A percentile compares a stretch with the other conserved stretches of the same genome.
These are phyloP conservation scores for Suhomyces pyralidae DNA, from an alignment of 805 yeast genomes.

Conservation along the genomic window DNA sequence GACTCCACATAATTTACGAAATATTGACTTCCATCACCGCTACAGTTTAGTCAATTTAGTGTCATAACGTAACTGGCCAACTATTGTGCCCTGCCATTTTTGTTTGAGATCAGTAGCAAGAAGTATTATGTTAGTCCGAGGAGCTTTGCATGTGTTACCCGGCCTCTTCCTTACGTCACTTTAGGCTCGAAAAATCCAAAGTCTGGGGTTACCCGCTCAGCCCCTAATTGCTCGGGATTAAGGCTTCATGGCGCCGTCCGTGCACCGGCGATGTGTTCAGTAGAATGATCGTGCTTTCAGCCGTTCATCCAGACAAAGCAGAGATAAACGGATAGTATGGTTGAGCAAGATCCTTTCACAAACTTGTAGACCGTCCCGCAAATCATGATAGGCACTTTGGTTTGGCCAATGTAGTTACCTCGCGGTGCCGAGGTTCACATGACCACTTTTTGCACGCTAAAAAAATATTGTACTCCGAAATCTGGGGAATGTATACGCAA, in stretches of 20 bases:
- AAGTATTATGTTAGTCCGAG: not conserved
- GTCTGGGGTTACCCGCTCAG: conserved; percentile 1
- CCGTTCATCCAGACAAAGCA: not conserved
- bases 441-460: not conserved
- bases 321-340: not conserved
- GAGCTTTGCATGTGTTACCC: not conserved
- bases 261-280: not conserved
- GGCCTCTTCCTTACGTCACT: not conserved
- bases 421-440: conserved; percentile 1
- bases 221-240: not conserved
- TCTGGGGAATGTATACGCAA: conserved; percentile 12
- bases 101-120: not conserved
- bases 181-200: not conserved
- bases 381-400: not conserved
- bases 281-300: not conserved
- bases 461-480: conserved; percentile 12
- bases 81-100: not conserved
- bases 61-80: not conserved
- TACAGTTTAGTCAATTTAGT: not conserved
- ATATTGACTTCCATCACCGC: not conserved
- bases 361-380: not conserved
- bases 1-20: not conserved
- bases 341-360: not conserved
- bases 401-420: not conserved
- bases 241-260: not conserved